Percentiles rank a stretch among this genome's conserved stretches.
Conservation (phyloP, 2,329 filamentous ascomycete species). For the Decorospora gaudefroyi region DNA sequence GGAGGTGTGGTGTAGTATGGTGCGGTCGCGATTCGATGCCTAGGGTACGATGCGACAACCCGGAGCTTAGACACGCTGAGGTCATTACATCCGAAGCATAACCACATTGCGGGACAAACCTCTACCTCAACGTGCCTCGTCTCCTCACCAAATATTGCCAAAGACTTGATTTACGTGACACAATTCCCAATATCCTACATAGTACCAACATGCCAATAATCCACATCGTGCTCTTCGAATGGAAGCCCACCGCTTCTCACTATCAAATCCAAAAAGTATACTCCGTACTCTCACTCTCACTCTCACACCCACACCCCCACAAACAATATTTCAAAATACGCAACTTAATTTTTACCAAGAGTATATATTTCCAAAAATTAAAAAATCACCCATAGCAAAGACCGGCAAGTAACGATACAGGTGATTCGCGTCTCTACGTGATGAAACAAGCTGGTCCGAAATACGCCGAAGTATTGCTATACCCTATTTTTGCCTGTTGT, state of each 20-base stretch:
- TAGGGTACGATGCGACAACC: constrained; percentile 15
- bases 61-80: constrained; percentile 29
- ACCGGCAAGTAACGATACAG: too few relatives aligned
- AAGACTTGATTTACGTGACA: background rate
- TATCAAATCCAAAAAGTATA: constrained; percentile 62
- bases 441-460: too few relatives aligned
- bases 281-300: too few relatives aligned
- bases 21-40: constrained; percentile 8
- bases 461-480: too few relatives aligned
- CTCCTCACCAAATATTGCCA: background rate
- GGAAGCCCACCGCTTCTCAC: constrained; percentile 58
- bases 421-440: too few relatives aligned
- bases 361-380: too few relatives aligned
- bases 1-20: constrained; percentile 7
- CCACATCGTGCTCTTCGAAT: constrained; percentile 72
- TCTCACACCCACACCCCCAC: too few relatives aligned
- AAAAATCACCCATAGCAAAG: too few relatives aligned
- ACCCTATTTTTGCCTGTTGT: too few relatives aligned
- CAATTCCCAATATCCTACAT: too few relatives aligned
- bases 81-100: constrained; percentile 25
- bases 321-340: too few relatives aligned
- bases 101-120: constrained; percentile 1
- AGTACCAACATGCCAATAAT: constrained; percentile 63
- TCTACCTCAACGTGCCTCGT: background rate
- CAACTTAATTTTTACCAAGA: too few relatives aligned